phyloP scores from a whole-genome alignment of 2,329 filamentous ascomycete species.

The Penicillium sp. region DNA sequence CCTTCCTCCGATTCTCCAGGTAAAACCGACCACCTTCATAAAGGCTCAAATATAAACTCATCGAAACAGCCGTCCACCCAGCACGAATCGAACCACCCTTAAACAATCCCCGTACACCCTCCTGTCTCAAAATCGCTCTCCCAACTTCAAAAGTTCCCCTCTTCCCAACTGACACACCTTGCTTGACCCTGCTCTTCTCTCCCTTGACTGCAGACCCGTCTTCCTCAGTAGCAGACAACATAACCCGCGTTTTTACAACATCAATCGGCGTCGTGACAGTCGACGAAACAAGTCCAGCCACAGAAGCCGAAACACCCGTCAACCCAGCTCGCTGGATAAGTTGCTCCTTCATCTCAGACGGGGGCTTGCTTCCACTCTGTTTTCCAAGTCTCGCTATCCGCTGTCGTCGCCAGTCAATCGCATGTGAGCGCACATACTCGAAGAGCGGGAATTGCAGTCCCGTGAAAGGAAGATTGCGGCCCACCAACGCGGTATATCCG shows the following conservation, averaged over 20 bases:
- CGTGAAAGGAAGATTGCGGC: conserved; percentile 84
- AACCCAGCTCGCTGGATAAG: conserved; percentile 71
- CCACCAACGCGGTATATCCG: conserved; percentile 81
- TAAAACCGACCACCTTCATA: conserved; percentile 80
- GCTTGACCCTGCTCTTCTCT: background rate
- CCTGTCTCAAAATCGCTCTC: conserved; percentile 66
- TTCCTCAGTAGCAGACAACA: conserved; percentile 65
- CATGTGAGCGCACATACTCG: conserved; percentile 66
- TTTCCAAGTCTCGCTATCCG: conserved; percentile 20
- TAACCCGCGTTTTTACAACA: conserved; percentile 87
- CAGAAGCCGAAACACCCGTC: conserved; percentile 73
- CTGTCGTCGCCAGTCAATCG: conserved; percentile 52
- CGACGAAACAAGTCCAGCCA: conserved; percentile 75
- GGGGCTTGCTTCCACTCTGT: background rate
- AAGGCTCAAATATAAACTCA: conserved; percentile 81
- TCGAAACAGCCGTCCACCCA: conserved; percentile 80
- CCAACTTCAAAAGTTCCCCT: conserved; percentile 63
- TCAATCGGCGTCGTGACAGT: conserved; percentile 87
- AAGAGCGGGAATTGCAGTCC: conserved; percentile 88
- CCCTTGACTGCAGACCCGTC: background rate
- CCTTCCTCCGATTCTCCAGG: conserved; percentile 42
- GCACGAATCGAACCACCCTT: conserved; percentile 71
- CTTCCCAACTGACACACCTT: conserved; percentile 30
- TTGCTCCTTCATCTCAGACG: conserved; percentile 22
- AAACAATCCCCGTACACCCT: conserved; percentile 76